A percentile compares a stretch with the other conserved stretches of the same genome.
phyloP scores from a whole-genome alignment of 2,329 filamentous ascomycete genomes.

The Pleomassaria siparia region DNA sequence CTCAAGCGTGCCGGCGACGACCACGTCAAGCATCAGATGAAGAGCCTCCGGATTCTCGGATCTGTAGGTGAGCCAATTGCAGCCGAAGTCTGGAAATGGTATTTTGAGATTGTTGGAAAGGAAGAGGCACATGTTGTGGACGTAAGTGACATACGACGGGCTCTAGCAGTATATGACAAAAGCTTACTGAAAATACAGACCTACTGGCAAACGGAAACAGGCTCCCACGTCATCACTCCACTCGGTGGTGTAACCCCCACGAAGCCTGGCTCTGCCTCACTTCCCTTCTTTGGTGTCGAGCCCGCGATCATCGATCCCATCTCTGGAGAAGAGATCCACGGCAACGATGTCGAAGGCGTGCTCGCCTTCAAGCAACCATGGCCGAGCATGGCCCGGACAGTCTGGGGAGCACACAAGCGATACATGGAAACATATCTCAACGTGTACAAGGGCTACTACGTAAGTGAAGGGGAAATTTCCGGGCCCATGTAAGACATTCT shows the following conservation, averaged over 20 bases:
- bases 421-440: slow-evolving; percentile 99
- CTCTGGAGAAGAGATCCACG: slow-evolving; percentile 86
- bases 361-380: slow-evolving; percentile 96
- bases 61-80: slow-evolving; percentile 98
- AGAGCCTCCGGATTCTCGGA: slow-evolving; percentile 83
- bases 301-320: slow-evolving; percentile 97
- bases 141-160: slow-evolving; percentile 59
- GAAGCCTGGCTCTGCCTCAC: slow-evolving; percentile 92
- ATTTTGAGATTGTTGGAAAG: slow-evolving; percentile 92
- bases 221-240: slow-evolving; percentile 92
- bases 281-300: slow-evolving; percentile 98
- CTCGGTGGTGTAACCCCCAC: slow-evolving; percentile 91
- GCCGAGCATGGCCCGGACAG: slow-evolving; percentile 97
- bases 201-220: slow-evolving; percentile 99
- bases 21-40: slow-evolving; percentile 87
- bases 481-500: not conserved
- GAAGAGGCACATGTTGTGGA: slow-evolving; percentile 92
- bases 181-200: slow-evolving; percentile 63
- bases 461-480: slow-evolving; percentile 55
- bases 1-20: slow-evolving; percentile 95
- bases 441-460: slow-evolving; percentile 97
- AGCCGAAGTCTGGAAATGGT: slow-evolving; percentile 99
- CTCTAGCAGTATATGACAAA: not conserved
- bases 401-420: slow-evolving; percentile 96
- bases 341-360: slow-evolving; percentile 96